Evolutionary conservation across 2,329 filamentous ascomycete species (phyloP).

Genomic region (Colletotrichum scovillei): DNA sequence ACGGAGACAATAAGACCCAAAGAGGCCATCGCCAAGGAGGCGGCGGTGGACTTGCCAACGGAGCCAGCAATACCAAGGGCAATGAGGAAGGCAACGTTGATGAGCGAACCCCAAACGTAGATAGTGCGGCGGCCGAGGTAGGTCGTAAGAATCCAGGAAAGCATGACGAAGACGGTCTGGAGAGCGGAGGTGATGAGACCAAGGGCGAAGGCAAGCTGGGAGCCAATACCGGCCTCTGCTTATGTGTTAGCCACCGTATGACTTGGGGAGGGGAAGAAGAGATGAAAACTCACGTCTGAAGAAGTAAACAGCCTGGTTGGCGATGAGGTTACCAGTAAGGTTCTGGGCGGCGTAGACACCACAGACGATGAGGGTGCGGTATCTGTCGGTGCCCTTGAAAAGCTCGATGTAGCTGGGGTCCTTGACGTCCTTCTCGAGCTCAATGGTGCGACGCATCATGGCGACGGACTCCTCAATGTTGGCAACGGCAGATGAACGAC

Average conservation of each 20-base stretch:
- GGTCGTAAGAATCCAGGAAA: conserved; percentile 74
- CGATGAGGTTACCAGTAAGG: conserved; percentile 71
- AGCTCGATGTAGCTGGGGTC: conserved; percentile 62
- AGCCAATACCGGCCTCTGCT: conserved; percentile 69
- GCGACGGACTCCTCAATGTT: conserved; percentile 39
- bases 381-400: conserved; percentile 64
- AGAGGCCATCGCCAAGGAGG: conserved; percentile 67
- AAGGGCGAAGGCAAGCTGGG: conserved; percentile 67
- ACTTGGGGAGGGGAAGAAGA: neutral
- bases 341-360: conserved; percentile 70
- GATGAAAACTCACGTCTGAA: conserved; percentile 58
- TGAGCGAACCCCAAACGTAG: conserved; percentile 69
- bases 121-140: conserved; percentile 73
- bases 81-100: conserved; percentile 66
- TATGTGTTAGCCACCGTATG: conserved; percentile 28
- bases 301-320: conserved; percentile 72
- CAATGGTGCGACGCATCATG: conserved; percentile 58
- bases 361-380: conserved; percentile 66
- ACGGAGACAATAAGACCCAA: conserved; percentile 75
- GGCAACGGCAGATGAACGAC: conserved; percentile 40
- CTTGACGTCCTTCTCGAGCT: conserved; percentile 61
- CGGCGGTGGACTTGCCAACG: conserved; percentile 45
- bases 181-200: conserved; percentile 74
- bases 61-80: conserved; percentile 70
- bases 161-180: conserved; percentile 71